Base-by-base conservation (phyloP, 129 eudicot genomes). In the Tagetes erecta region DNA sequence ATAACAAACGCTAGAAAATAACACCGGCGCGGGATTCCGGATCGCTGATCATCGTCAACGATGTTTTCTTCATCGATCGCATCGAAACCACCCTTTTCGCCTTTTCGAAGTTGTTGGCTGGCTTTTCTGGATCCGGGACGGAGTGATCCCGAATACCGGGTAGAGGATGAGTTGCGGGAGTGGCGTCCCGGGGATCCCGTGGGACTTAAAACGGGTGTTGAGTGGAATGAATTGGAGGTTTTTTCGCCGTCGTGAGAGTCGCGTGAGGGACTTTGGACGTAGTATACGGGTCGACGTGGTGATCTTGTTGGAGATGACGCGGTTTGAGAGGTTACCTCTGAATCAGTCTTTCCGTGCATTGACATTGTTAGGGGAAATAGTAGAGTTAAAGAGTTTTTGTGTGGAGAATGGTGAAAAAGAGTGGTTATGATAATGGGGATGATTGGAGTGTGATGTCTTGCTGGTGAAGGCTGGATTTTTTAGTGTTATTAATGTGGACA, bases 171-270 rank as follows among this genome's bases (percentile, higher is more conserved):
- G 82, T 91, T 94, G 0, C 99, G 90, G 6, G 99, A 95, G 75
- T 91, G 96, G 12, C 86, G 99, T 33, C 99, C 97, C 47, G 99
- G 99, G 0, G 99, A 95, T 11, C 96, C 99, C 85, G 81, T 88
- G 42, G 99, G 99, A 74, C 97, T 95, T 68, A 91, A 81, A 0
- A 91, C 94, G 0, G 99, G 99, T 7, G 99, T 95, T 9, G 99
- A 95, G 80, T 95, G 99, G 81, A 95, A 95, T 0, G 97, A 91
- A 73, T 88, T 95, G 4, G 98, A 85, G 68, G 91, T 94, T 76
- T 94, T 94, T 34, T 94, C 99, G 13, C 99, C 99, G 79, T 94
- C 97, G 87, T 95, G 99, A 0, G 98, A 93, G 63, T 93, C 98
- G 11, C 98, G 80, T 38, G 98, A 95, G 6, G 99, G 99, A 59